phyloP scores from a whole-genome alignment of 768 basidiomycete genomes.

The Termitomyces sp. region DNA sequence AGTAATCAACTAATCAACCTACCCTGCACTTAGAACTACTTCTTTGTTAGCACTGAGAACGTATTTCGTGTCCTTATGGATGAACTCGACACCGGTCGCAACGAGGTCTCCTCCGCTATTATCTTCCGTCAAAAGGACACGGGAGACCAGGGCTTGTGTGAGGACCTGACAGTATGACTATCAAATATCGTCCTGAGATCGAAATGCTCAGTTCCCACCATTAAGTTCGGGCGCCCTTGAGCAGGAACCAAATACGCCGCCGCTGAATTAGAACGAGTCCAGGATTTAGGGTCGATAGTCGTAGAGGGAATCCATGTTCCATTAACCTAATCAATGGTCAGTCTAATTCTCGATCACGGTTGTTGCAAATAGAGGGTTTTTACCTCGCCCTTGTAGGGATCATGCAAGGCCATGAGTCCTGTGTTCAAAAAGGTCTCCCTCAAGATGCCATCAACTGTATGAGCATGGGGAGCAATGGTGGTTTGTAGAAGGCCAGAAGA shows the following conservation, averaged over 20 bases:
- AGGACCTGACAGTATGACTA: slow-evolving; percentile 8
- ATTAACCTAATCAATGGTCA: slow-evolving; percentile 14
- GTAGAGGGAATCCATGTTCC: slow-evolving; percentile 12
- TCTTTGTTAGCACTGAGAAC: slow-evolving; percentile 38
- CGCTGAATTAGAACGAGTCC: slow-evolving; percentile 22
- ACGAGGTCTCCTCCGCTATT: slow-evolving; percentile 14
- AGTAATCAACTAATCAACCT: neutral
- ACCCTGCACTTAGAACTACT: slow-evolving; percentile 44
- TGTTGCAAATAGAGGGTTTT: neutral
- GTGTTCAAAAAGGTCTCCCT: slow-evolving; percentile 20
- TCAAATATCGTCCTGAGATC: neutral
- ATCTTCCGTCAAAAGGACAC: slow-evolving; percentile 18
- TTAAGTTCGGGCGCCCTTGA: slow-evolving; percentile 7
- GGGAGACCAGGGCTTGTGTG: slow-evolving; percentile 17
- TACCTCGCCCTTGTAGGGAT: slow-evolving; percentile 26
- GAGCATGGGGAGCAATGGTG: slow-evolving; percentile 20
- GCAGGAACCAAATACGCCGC: slow-evolving; percentile 19
- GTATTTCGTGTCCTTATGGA: slow-evolving; percentile 20
- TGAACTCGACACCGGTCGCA: slow-evolving; percentile 45
- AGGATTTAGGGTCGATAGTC: slow-evolving; percentile 19
- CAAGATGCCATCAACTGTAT: slow-evolving; percentile 20
- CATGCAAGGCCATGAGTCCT: slow-evolving; percentile 18
- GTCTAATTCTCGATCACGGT: neutral
- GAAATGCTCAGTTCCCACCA: slow-evolving; percentile 7
- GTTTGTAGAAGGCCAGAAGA: slow-evolving; percentile 23